Base-by-base conservation (phyloP, 495 filamentous ascomycete genomes). In the Xanthoparmelia taractica region DNA sequence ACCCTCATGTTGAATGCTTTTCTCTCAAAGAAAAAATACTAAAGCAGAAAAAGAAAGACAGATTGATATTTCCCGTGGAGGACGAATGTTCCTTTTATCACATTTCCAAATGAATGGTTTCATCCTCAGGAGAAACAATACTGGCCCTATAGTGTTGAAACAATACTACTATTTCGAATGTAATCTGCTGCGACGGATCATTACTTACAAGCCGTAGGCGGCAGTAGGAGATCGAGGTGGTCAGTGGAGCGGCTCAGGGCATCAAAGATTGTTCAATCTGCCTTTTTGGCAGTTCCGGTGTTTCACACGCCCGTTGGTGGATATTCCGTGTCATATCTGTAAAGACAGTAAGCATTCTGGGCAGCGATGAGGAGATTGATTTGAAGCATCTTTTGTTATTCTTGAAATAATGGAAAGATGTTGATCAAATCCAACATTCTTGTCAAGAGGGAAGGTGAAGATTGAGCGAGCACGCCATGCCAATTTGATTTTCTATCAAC, bases 1-100 rank as follows among this genome's bases (percentile, higher is more conserved):
- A 58, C 12, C 63, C 36, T 65, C 66, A 67, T 65, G 52, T 50
- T 62, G 62, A 52, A 41, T n/a, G 45, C 59, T 33, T 41, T 27
- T 36, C 31, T 27, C 36, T 59, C 27, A 25, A 43, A 52, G 54
- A 59, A 47, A 45, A 18, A 20, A 31, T 12, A 63, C 25, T 20
- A 45, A 43, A 65, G 50, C 48, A 57, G 40, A 33, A 10, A 58
- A 43, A 38, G 31, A 20, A 48, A 8, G 17, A 12, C 41, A 31
- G n/a, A 38, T 20, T 23, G 31, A 33, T 23, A 33, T 18, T n/a
- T 23, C 1, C 7, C 17, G 27, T 11, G 31, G 37, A 31, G 37
- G 38, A 43, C 37, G 38, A 38, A 13, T 29, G 38, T 20, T 25
- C 4, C 38, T 29, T 31, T 59, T 59, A 41, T 41, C 37, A 31